Base-by-base conservation (phyloP, 139 green algal species). In the Axilococcus clingmanii region DNA sequence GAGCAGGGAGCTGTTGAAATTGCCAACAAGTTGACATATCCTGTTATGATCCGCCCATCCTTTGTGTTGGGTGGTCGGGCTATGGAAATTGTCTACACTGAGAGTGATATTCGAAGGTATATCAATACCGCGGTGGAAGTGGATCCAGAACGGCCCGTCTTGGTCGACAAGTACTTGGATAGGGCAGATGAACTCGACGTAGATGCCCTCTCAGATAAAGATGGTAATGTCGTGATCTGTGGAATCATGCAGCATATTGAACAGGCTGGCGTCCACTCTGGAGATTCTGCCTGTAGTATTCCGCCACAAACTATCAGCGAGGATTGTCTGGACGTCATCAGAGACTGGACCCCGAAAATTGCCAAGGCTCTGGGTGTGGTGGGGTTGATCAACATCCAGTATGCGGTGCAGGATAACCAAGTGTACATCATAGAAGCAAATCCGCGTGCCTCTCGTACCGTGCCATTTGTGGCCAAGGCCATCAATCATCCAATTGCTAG, bases 231-330 rank as follows among this genome's bases (percentile, higher is more conserved):
- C 24, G 75, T 85, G n/a, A 97, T 98, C 57, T 84, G 77, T 20
- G 93, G 89, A 55, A 94, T 99, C 80, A 96, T 99, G 91, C 91
- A 99, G 84, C 93, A 99, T 80, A 98, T 98, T 60, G 93, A 99
- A 82, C 81, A 94, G 57, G 88, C 88, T 27, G 88, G 88, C 33
- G 79, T 99, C 52, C 93, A 99, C 77, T 93, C 77, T 25, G 93
- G 89, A 63, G 92, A 99, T 79, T 94, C 79, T 1, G 92, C 92
- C 0, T 99, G 92, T 83, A 80, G 74, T 69, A 81, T 96, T 44
- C 89, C 89, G 29, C 83, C 90, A 1, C 88, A 97, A 66, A 91
- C 83, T 25, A 85, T 99, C 40, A 60, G 78, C 14, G 50, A 76
- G 20, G 76, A 20, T 78, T 94, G 25, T 56, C 20, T 65, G n/a